Evolutionary conservation across 768 basidiomycete genomes (phyloP).

Genomic region (Xerocomus spinulosus): DNA sequence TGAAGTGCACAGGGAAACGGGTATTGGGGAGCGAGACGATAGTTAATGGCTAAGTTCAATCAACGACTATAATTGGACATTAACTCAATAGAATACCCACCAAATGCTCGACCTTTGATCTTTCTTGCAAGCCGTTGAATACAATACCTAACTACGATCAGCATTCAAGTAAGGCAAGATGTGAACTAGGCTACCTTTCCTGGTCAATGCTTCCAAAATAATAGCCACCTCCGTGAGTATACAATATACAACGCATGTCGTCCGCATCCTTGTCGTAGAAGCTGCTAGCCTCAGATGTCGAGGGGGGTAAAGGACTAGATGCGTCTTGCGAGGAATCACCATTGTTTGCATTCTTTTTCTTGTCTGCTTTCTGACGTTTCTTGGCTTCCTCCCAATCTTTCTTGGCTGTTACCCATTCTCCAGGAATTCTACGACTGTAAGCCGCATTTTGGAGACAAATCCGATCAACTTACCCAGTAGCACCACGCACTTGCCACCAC

Average conservation of each 20-base stretch:
- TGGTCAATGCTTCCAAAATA: constrained; percentile 81
- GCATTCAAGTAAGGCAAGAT: constrained; percentile 2
- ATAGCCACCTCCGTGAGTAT: constrained; percentile 80
- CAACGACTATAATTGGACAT: background rate
- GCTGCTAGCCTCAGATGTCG: constrained; percentile 30
- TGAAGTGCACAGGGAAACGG: constrained; percentile 93
- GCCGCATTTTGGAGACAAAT: constrained; percentile 11
- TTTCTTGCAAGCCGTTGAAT: constrained; percentile 87
- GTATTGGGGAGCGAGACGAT: constrained; percentile 92
- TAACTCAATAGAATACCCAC: constrained; percentile 32
- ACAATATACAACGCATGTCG: constrained; percentile 79
- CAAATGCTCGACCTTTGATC: constrained; percentile 86
- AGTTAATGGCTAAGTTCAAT: constrained; percentile 58
- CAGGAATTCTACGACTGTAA: constrained; percentile 56
- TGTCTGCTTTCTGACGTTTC: constrained; percentile 47
- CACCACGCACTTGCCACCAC: constrained; percentile 95
- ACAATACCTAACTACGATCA: constrained; percentile 45
- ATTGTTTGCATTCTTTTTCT: constrained; percentile 28
- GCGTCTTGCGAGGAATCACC: constrained; percentile 10
- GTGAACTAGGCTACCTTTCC: constrained; percentile 45
- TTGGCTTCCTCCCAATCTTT: constrained; percentile 77
- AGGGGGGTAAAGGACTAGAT: constrained; percentile 13
- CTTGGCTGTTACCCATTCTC: constrained; percentile 82
- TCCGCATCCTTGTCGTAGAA: constrained; percentile 70
- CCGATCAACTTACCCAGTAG: constrained; percentile 56